Conservation (phyloP, 2,329 filamentous ascomycete genomes). For the Fusarium tanahbumbuense region DNA sequence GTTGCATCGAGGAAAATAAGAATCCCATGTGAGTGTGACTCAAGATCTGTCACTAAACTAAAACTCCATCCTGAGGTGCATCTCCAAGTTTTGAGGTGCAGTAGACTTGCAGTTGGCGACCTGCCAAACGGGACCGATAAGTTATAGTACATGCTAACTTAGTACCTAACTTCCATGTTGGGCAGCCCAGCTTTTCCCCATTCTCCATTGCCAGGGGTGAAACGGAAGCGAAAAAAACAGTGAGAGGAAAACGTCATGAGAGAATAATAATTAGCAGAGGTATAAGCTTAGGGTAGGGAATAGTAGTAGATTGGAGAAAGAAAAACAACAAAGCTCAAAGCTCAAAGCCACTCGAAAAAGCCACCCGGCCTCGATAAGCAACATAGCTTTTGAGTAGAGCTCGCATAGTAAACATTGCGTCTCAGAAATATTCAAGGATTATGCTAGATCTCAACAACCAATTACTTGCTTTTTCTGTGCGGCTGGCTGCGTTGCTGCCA, state of each 20-base stretch:
- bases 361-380: background rate
- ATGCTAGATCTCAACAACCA: constrained; percentile 43
- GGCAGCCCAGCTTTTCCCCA: background rate
- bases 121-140: background rate
- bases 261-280: background rate
- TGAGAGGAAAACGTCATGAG: constrained; percentile 35
- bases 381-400: background rate
- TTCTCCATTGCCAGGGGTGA: constrained; percentile 36
- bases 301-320: background rate
- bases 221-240: constrained; percentile 19
- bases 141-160: background rate
- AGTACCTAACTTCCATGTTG: background rate
- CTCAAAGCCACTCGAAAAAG: background rate
- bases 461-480: constrained; percentile 34
- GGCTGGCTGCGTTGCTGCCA: constrained; percentile 47
- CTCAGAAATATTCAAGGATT: constrained; percentile 39
- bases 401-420: constrained; percentile 37
- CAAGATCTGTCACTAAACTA: background rate
- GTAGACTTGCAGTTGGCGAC: background rate
- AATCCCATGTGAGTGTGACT: constrained; percentile 5
- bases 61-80: background rate
- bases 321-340: constrained; percentile 35
- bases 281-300: constrained; percentile 35
- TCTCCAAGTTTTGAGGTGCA: background rate
- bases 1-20: constrained; percentile 5